These are phyloP conservation scores for Chaetomium globosum DNA, from an alignment of 2,329 filamentous ascomycete species.

Conservation along the genomic window DNA sequence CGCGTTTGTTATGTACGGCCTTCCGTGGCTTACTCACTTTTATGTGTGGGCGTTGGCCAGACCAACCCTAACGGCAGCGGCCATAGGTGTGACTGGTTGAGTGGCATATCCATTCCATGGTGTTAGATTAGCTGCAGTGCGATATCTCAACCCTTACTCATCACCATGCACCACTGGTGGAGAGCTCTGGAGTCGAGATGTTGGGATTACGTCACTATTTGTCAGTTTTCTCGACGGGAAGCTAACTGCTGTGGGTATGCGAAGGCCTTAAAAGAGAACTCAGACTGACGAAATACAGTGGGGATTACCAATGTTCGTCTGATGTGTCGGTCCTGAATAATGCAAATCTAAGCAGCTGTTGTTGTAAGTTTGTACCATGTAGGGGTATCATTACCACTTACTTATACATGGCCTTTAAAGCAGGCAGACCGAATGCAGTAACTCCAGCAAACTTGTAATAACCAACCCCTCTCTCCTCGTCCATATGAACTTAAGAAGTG, in stretches of 20 bases:
- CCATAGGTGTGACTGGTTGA: background rate
- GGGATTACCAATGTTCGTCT: slow-evolving; percentile 15
- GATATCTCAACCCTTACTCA: slow-evolving; percentile 23
- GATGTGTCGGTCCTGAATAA: slow-evolving; percentile 5
- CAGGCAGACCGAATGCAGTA: slow-evolving; percentile 3
- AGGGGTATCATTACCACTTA: background rate
- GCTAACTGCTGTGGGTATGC: background rate
- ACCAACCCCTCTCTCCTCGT: slow-evolving; percentile 4
- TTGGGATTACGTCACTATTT: slow-evolving; percentile 27
- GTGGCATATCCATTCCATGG: background rate
- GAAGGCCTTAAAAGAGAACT: no score
- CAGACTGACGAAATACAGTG: background rate
- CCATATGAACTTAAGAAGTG: slow-evolving; percentile 21
- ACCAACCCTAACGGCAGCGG: background rate
- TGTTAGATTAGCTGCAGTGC: background rate
- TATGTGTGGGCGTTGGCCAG: background rate
- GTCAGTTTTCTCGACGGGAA: slow-evolving; percentile 5
- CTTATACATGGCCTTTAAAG: background rate
- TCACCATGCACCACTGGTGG: slow-evolving; percentile 8
- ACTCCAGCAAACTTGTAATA: background rate
- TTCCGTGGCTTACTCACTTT: background rate
- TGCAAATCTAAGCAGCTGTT: slow-evolving; percentile 8
- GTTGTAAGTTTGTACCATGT: background rate
- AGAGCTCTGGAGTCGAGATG: background rate
- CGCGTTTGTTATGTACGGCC: slow-evolving; percentile 1